Evolutionary conservation across 1,284 basidiomycete genomes (phyloP), one percentile per base, ranked within the genome.

Genomic region (Ustilago shanxiensis): DNA sequence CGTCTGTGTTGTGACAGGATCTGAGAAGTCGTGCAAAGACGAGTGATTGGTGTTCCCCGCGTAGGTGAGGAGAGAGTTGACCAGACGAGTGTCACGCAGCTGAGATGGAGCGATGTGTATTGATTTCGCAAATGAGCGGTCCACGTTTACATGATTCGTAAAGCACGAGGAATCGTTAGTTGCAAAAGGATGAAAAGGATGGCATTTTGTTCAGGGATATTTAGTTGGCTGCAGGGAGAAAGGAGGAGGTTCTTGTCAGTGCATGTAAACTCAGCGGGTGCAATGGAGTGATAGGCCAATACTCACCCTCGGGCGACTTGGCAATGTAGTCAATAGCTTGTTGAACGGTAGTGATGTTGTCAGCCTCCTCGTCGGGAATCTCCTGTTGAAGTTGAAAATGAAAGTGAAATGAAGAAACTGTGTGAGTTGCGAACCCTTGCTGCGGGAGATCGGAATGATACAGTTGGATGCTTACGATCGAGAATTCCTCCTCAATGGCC

Each of bases 361-460:
- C 97, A n/a, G 96, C 97, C 88, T 99, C 97, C 66, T 91, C 92
- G 85, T 99, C 97, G 54, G 97, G 96, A 85, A 99, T 99, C 87
- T 96, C 94, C 93, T 95, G 69, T 54, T 45, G 47, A 44, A 44
- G 58, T 57, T 24, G 60, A 2, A 16, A 20, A 18, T n/a, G n/a
- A 9, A 39, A 29, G 29, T 10, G 20, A 29, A 44, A 24, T 28
- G 45, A 44, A 53, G 52, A 28, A 7, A 37, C 9, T 20, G n/a
- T 24, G 26, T 37, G 14, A 44, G 41, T 44, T 7, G 20, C 13
- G 6, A 14, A 20, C n/a, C n/a, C n/a, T 16, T n/a, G 41, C 18
- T 44, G n/a, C n/a, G 22, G n/a, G 16, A 20, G 3, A 47, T 16
- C 3, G 16, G n/a, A 11, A 14, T 33, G 50, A 5, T 33, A 13